Conservation (phyloP, 306 rosid species). For the Pterocarpus santalinus region DNA sequence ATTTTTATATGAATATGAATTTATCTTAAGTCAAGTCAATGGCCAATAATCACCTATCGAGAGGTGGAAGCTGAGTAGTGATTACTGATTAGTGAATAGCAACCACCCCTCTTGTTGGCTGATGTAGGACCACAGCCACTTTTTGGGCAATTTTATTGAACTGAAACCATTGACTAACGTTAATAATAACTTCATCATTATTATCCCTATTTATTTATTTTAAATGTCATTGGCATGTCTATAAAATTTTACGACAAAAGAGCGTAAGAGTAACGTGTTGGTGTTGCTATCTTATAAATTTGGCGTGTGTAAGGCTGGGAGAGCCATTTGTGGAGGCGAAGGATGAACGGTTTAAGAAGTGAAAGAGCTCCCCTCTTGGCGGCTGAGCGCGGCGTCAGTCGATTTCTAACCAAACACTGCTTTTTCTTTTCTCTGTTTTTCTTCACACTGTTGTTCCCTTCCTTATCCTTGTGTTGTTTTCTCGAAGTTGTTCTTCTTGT, state of each 20-base stretch:
- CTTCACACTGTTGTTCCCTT: background rate
- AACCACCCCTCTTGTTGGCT: background rate
- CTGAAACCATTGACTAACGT: background rate
- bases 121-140: constrained; percentile 2
- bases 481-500: background rate
- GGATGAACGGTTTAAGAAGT: constrained; percentile 48
- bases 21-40: background rate
- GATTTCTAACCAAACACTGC: background rate
- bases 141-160: background rate
- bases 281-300: too few relatives aligned
- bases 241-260: background rate
- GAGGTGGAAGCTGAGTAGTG: background rate
- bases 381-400: constrained; percentile 49
- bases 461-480: background rate
- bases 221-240: too few relatives aligned
- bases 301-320: background rate
- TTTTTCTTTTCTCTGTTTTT: background rate
- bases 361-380: constrained; percentile 59
- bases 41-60: background rate
- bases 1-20: too few relatives aligned
- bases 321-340: background rate
- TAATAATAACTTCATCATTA: background rate
- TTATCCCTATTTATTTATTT: too few relatives aligned
- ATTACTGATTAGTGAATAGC: background rate
- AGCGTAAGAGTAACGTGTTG: background rate